Conservation (phyloP, 371 early-diverging fungal genomes). For the Saksenaea oblongispora region DNA sequence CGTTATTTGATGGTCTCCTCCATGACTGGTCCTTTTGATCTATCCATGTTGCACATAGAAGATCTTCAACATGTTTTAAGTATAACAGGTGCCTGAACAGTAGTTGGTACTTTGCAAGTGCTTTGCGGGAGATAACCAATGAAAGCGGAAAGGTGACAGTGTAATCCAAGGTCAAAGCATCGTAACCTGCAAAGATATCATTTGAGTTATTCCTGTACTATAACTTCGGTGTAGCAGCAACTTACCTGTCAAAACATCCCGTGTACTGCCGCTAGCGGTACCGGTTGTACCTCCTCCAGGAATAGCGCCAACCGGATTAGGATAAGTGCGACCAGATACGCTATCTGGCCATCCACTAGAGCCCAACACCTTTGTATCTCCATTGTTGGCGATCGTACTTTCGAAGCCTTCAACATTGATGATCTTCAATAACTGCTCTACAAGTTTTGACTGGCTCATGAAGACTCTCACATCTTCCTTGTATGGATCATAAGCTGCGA, state of each 20-base stretch:
- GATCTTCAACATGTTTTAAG: constrained; percentile 84
- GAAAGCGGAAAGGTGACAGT: constrained; percentile 86
- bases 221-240: neutral
- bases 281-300: constrained; percentile 4
- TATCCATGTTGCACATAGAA: constrained; percentile 75
- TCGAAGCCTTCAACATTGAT: constrained; percentile 55
- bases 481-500: constrained; percentile 77
- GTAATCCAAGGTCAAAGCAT: constrained; percentile 77
- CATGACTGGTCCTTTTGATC: constrained; percentile 52
- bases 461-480: constrained; percentile 84
- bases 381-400: neutral
- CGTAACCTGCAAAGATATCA: constrained; percentile 56
- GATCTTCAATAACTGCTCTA: constrained; percentile 74
- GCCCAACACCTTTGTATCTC: neutral
- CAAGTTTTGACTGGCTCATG: constrained; percentile 60
- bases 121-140: constrained; percentile 80
- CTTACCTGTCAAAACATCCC: constrained; percentile 28
- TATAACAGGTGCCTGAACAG: constrained; percentile 87
- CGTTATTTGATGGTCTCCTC: constrained; percentile 23
- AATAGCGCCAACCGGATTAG: constrained; percentile 20
- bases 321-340: neutral
- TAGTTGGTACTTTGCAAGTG: constrained; percentile 88
- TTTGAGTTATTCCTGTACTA: neutral
- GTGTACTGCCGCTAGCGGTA: constrained; percentile 17
- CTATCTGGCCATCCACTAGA: constrained; percentile 7